Base-by-base conservation (phyloP, 2,329 filamentous ascomycete genomes). In the Fusarium metavorans region DNA sequence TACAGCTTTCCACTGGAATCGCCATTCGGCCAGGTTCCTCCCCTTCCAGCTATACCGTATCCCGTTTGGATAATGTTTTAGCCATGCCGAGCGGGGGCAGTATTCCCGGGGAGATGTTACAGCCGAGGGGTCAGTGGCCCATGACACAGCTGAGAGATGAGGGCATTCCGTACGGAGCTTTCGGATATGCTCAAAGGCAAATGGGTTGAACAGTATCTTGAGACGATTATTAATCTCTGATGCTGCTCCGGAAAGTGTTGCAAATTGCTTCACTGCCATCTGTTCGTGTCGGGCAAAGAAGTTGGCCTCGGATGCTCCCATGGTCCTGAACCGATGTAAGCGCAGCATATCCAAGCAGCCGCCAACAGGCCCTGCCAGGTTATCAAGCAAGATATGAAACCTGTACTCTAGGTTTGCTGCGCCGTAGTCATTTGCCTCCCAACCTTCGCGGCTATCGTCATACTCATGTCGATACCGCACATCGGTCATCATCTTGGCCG, bases 251-350 rank as follows among this genome's bases (percentile, higher is more conserved):
- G 23, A 9, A 27, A 64, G 68, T 14, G 13, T 16, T 6, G 5
- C 10, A 2, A 9, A 54, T 7, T 4, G 18, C 18, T 11, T 2
- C 11, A 4, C 10, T 14, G 13, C 16, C 16, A 3, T 58, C 32
- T 1, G 18, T 2, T 34, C 35, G 6, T 34, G 0, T 5, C 48
- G 48, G 18, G 11, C 20, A 3, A 72, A 74, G n/a, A 58, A 41
- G 35, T 64, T 56, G 2, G 6, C 0, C 10, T 0, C 2, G 1
- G 20, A 11, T 7, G 16, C 60, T 0, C 43, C 20, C 72, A 69
- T 69, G 1, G 71, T 63, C 68, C 30, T 64, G 54, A 74, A 74
- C 4, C 68, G 35, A 65, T 74, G 71, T 4, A 72, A 45, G 3
- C 71, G 41, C 4, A 74, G 30, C 68, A 74, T 74, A 2, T 74